Evolutionary conservation across 2,329 filamentous ascomycete genomes (phyloP).

Genomic region (Sporothrix luriei): DNA sequence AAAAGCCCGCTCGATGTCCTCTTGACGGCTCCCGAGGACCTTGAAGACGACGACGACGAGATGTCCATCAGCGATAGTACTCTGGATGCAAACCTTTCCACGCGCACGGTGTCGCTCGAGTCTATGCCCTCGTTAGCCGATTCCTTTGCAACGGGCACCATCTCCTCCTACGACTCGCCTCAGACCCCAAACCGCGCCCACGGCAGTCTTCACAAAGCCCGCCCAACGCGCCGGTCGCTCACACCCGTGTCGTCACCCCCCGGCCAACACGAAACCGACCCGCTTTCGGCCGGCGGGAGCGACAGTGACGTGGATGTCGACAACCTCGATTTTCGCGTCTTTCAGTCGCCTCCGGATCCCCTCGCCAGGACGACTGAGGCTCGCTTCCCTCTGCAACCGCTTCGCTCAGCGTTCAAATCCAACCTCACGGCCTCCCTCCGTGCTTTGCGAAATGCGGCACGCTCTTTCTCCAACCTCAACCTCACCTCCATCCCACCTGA

Average conservation of each 20-base stretch:
- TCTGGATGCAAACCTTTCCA: conserved; percentile 56
- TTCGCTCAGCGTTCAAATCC: conserved; percentile 66
- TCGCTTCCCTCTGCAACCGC: conserved; percentile 48
- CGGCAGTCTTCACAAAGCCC: conserved; percentile 48
- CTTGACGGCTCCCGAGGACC: conserved; percentile 62
- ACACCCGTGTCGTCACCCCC: conserved; percentile 60
- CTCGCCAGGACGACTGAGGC: conserved; percentile 30
- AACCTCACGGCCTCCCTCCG: conserved; percentile 69
- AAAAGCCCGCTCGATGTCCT: conserved; percentile 62
- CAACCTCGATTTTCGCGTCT: conserved; percentile 53
- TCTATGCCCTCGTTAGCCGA: conserved; percentile 63
- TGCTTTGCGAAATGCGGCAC: conserved; percentile 65
- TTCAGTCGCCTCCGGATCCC: conserved; percentile 44
- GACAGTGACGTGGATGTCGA: conserved; percentile 45
- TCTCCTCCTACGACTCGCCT: conserved; percentile 56
- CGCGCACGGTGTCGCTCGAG: conserved; percentile 60
- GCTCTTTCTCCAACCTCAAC: conserved; percentile 64
- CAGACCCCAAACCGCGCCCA: conserved; percentile 44
- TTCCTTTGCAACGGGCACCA: conserved; percentile 55
- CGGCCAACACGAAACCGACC: conserved; percentile 56
- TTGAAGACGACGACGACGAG: conserved; percentile 54
- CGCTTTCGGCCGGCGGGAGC: conserved; percentile 49
- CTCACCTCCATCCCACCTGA: conserved; percentile 66
- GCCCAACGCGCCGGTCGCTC: conserved; percentile 52
- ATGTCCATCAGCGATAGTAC: conserved; percentile 54